Evolutionary conservation across 2,329 filamentous ascomycete genomes (phyloP), one percentile per base, ranked within the genome.

Genomic region (Hortaea sp.): DNA sequence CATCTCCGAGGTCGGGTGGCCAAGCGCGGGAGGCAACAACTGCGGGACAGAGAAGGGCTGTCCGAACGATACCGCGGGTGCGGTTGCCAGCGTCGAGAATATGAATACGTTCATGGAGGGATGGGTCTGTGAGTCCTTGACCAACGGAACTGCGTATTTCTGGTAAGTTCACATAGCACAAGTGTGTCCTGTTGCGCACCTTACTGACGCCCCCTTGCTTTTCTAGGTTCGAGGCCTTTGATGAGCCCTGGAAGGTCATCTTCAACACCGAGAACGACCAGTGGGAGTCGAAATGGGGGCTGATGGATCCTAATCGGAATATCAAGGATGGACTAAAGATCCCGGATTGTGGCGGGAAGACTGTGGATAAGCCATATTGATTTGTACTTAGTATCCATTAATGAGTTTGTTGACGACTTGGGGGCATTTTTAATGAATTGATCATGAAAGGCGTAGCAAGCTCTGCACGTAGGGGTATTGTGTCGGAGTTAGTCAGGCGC

Each of bases 211-310:
- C 20, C 4, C 20, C 20, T 20, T 20, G 2, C 4, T 20, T 20
- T 2, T 20, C 6, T 42, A 61, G 78, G 79, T 95, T 97, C 64
- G 86, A 89, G 62, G 88, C 88, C 7, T 97, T 95, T 63, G 90
- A 97, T 63, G 90, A 97, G 73, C 88, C 88, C 2, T 97, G 90
- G 90, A 95, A 97, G 70, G 72, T 84, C 46, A 61, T 66, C 12
- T 95, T 81, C 69, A 84, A 95, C 64, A 72, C 71, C 5, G 29
- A 45, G 32, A 45, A 49, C 47, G 52, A 90, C 69, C 75, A 85
- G 44, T 95, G 89, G 89, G 90, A 97, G 70, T 87, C 94, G 63
- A 85, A 95, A 64, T 95, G 90, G 90, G 90, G 92, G 7, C 69
- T 97, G 10, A 82, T 97, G 79, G 87, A 94, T 57, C 77, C 87